These are phyloP conservation scores for Abrus pulchellus DNA, from an alignment of 306 rosid species.

Conservation along the genomic window DNA sequence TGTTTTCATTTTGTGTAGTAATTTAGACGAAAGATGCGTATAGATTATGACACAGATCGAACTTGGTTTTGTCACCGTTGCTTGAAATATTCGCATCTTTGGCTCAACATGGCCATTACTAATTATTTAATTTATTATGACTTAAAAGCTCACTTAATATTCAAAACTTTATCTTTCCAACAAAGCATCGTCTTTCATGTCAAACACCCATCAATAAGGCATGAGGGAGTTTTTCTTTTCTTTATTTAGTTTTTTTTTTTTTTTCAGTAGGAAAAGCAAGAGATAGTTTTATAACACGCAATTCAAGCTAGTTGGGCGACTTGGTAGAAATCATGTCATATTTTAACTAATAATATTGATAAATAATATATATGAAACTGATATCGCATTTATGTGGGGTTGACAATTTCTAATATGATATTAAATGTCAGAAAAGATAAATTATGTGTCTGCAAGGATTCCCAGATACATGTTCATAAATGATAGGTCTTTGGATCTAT, in stretches of 20 bases:
- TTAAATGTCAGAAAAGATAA: conserved; percentile 42
- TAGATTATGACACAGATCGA: conserved; percentile 31
- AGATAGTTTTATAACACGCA: conserved; percentile 41
- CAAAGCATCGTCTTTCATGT: conserved; percentile 43
- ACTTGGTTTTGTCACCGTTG: conserved; percentile 43
- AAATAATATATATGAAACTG: conserved; percentile 31
- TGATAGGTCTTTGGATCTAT: conserved; percentile 48
- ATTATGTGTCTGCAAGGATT: conserved; percentile 44
- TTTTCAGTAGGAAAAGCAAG: conserved; percentile 23
- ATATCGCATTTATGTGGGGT: conserved; percentile 47
- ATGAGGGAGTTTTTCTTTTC: conserved; percentile 23
- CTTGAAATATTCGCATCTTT: conserved; percentile 50
- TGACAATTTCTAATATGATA: conserved; percentile 47
- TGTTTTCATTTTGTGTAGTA: conserved; percentile 11
- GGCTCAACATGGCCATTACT: conserved; percentile 17
- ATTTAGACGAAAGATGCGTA: conserved; percentile 22
- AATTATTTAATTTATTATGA: conserved; percentile 13
- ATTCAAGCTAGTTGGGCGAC: conserved; percentile 50
- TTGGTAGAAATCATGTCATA: conserved; percentile 39
- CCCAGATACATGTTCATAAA: conserved; percentile 47
- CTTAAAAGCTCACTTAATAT: conserved; percentile 22
- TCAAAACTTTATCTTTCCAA: conserved; percentile 33
- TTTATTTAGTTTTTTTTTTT: neutral
- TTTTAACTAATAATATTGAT: conserved; percentile 29
- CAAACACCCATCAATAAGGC: conserved; percentile 38